Evolutionary conservation across 192 early-diverging fungal genomes (phyloP), one percentile per base, ranked within the genome.

Genomic region (Phlyctochytrium arcticum): DNA sequence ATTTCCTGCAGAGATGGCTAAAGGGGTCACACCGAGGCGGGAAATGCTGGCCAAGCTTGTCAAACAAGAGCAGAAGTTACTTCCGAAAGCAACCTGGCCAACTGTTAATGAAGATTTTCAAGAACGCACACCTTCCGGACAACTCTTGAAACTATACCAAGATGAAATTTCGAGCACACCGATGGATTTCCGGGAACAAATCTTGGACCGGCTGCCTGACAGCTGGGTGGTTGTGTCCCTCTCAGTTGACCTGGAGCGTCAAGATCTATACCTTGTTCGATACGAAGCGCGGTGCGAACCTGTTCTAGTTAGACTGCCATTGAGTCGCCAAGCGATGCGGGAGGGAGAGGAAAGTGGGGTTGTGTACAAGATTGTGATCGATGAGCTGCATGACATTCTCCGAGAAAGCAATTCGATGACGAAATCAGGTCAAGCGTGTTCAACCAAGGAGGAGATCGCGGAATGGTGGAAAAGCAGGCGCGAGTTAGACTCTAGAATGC

Each of bases 401-500:
- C 49, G 66, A 7, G 71, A 64, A 24, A 94, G 88, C 42, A 86
- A 91, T 49, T 62, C 77, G n/a, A 88, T 90, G 0, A 86, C 90
- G 54, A 71, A 69, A 36, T 61, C 56, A 30, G 55, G 60, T 33
- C 63, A 53, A 9, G n/a, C 56, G 19, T 64, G 65, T 17, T 57
- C 62, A 24, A 75, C 73, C 1, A 58, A 55, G 10, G 71, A 80
- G 5, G 87, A 93, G 36, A 91, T 91, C 54, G 68, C 75, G 7
- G 57, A 74, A 24, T 99, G 96, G 96, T 96, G 93, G 93, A 80
- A 75, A 39, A 71, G 63, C 6, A 78, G 96, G 23, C 74, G 82
- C n/a, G 56, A 58, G 24, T 63, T 98, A 17, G 93, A 99, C 70
- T 63, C 67, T 3, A 79, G 81, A 26, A 57, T 99, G 36, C 78